Evolutionary conservation across 305 asterid genomes (phyloP).

Genomic region (Fraxinus platypoda): DNA sequence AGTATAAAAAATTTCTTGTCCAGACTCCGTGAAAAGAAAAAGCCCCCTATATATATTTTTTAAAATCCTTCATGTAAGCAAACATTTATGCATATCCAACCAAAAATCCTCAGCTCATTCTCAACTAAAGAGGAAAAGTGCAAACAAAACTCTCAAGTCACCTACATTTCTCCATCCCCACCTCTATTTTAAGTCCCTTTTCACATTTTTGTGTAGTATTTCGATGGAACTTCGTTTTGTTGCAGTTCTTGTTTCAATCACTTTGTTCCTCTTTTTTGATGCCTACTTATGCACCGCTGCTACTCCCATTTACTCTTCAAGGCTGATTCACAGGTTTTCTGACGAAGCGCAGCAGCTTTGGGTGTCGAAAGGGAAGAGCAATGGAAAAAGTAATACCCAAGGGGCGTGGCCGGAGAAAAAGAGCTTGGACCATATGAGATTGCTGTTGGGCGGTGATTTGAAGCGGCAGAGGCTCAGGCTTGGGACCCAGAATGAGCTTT

Average conservation of each 20-base stretch:
- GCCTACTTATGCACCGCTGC: conserved; percentile 19
- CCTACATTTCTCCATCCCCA: conserved; percentile 20
- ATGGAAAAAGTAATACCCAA: conserved; percentile 16
- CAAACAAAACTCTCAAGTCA: not conserved
- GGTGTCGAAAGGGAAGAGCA: conserved; percentile 25
- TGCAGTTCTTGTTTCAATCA: conserved; percentile 16
- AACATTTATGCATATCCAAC: conserved; percentile 33
- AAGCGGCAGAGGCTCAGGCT: conserved; percentile 63
- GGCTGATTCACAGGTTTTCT: conserved; percentile 59
- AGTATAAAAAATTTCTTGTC: too few relatives aligned
- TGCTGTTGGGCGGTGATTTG: conserved; percentile 56
- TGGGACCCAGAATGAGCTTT: conserved; percentile 44
- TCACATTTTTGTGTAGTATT: not conserved
- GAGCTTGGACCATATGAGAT: conserved; percentile 48
- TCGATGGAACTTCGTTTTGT: conserved; percentile 27
- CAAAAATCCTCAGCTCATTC: conserved; percentile 30
- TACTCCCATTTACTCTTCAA: conserved; percentile 46
- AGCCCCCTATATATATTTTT: not conserved
- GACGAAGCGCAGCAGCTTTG: conserved; percentile 46
- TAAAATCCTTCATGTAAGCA: conserved; percentile 25
- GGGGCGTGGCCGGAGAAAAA: conserved; percentile 46
- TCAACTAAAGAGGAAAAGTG: conserved; percentile 19
- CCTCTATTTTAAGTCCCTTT: not conserved
- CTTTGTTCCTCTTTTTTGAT: conserved; percentile 30
- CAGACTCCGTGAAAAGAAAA: not conserved